phyloP scores from a whole-genome alignment of 2,329 filamentous ascomycete genomes.

The Diaporthe sp. region DNA sequence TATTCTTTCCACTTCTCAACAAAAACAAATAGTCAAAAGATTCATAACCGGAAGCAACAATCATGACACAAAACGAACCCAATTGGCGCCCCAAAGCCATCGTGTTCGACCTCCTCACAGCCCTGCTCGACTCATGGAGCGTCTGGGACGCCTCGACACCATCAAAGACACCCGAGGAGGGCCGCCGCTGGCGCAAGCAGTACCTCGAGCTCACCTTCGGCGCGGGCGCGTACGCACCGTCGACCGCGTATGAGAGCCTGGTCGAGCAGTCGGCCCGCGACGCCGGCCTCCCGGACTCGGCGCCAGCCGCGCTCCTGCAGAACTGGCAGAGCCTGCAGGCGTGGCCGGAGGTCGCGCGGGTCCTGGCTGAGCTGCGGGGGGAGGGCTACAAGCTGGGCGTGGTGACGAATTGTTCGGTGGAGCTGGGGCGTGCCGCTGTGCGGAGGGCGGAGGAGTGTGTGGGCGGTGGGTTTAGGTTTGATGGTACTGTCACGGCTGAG shows the following conservation, averaged over 20 bases:
- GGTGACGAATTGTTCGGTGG: slow-evolving; percentile 54
- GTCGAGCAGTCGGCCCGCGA: slow-evolving; percentile 48
- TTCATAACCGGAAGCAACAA: background rate
- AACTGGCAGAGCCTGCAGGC: slow-evolving; percentile 46
- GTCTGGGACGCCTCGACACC: slow-evolving; percentile 52
- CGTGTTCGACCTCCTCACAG: slow-evolving; percentile 56
- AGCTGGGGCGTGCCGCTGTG: slow-evolving; percentile 46
- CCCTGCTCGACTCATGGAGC: slow-evolving; percentile 54
- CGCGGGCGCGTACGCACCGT: slow-evolving; percentile 47
- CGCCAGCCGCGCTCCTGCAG: slow-evolving; percentile 45
- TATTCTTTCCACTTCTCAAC: too few relatives aligned
- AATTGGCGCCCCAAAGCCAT: slow-evolving; percentile 50
- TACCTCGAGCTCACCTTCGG: slow-evolving; percentile 55
- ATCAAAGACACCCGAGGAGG: slow-evolving; percentile 43
- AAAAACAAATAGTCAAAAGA: too few relatives aligned
- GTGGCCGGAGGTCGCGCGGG: slow-evolving; percentile 29
- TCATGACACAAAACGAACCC: background rate
- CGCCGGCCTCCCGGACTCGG: slow-evolving; percentile 46
- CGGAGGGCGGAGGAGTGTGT: slow-evolving; percentile 34
- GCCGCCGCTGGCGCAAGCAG: slow-evolving; percentile 50
- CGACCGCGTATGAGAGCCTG: slow-evolving; percentile 47
- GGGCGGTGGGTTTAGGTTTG: slow-evolving; percentile 43
- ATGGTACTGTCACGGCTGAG: slow-evolving; percentile 53
- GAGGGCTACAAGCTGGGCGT: slow-evolving; percentile 51
- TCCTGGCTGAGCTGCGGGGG: slow-evolving; percentile 40